These are phyloP conservation scores for Cyberlindnera galapagoensis DNA, from an alignment of 805 yeast species.

Conservation along the genomic window DNA sequence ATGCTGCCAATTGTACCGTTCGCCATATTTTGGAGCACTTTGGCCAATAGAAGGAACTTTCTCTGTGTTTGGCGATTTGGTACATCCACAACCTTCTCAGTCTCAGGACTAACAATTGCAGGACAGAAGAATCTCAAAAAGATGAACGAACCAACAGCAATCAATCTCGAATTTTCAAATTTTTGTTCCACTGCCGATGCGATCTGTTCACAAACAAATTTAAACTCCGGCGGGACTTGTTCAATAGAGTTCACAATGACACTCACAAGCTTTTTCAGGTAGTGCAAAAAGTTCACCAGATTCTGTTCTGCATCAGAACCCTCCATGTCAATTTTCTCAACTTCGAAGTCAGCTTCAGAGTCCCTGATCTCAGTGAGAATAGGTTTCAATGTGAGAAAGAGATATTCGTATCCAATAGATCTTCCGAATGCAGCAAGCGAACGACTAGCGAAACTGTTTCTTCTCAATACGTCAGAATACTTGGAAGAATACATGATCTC, in stretches of 20 bases:
- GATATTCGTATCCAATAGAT: slow-evolving; percentile 55
- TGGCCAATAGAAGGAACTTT: slow-evolving; percentile 71
- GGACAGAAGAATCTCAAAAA: slow-evolving; percentile 82
- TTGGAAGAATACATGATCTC: slow-evolving; percentile 58
- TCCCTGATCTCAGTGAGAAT: slow-evolving; percentile 48
- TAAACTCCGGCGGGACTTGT: slow-evolving; percentile 63
- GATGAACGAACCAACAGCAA: slow-evolving; percentile 81
- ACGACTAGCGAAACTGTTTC: slow-evolving; percentile 79
- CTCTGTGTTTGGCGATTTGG: slow-evolving; percentile 44
- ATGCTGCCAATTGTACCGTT: slow-evolving; percentile 65
- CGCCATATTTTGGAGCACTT: slow-evolving; percentile 79
- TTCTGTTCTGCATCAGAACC: slow-evolving; percentile 35
- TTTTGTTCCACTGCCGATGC: slow-evolving; percentile 48
- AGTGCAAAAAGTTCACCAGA: slow-evolving; percentile 44
- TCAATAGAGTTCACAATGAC: slow-evolving; percentile 49
- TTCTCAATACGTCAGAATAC: slow-evolving; percentile 67
- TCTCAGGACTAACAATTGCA: slow-evolving; percentile 82
- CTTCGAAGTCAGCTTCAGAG: slow-evolving; percentile 51
- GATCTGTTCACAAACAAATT: slow-evolving; percentile 63
- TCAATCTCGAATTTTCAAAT: slow-evolving; percentile 58
- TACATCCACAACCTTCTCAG: slow-evolving; percentile 33
- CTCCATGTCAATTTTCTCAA: slow-evolving; percentile 42
- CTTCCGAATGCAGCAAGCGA: slow-evolving; percentile 66
- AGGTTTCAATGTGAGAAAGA: slow-evolving; percentile 47
- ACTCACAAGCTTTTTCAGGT: slow-evolving; percentile 50